phyloP scores from a whole-genome alignment of 192 early-diverging fungal species.

The Cetraspora pellucida region DNA sequence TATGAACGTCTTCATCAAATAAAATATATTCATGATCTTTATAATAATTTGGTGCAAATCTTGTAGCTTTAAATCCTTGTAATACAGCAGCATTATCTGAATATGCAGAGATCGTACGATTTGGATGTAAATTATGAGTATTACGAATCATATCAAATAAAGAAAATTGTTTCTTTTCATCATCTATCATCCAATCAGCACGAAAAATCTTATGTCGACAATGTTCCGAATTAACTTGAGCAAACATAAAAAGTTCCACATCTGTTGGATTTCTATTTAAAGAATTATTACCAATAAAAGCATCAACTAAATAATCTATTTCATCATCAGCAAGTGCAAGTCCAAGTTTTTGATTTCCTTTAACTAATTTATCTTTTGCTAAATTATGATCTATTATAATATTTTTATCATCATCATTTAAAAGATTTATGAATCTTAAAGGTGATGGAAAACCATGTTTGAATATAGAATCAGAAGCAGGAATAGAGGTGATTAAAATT shows the following conservation, averaged over 20 bases:
- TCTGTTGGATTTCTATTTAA: conserved; percentile 92
- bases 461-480: conserved; percentile 69
- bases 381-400: conserved; percentile 27
- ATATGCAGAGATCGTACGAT: conserved; percentile 92
- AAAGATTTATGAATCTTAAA: conserved; percentile 53
- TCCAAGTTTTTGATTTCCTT: conserved; percentile 89
- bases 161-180: conserved; percentile 72
- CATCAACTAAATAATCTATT: conserved; percentile 90
- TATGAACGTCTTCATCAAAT: conserved; percentile 78
- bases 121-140: conserved; percentile 82
- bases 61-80: conserved; percentile 67
- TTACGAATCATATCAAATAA: conserved; percentile 97
- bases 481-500: conserved; percentile 65
- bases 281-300: conserved; percentile 65
- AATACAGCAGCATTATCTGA: conserved; percentile 98
- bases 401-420: conserved; percentile 40
- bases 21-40: conserved; percentile 62
- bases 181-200: conserved; percentile 98
- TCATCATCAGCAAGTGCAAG: conserved; percentile 96
- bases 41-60: conserved; percentile 55
- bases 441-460: conserved; percentile 67
- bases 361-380: conserved; percentile 65
- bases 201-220: conserved; percentile 99
- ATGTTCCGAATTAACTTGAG: conserved; percentile 99
- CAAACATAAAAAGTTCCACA: conserved; percentile 99